Conservation (phyloP, 2,329 filamentous ascomycete genomes). For the Pyrenophora seminiperda region DNA sequence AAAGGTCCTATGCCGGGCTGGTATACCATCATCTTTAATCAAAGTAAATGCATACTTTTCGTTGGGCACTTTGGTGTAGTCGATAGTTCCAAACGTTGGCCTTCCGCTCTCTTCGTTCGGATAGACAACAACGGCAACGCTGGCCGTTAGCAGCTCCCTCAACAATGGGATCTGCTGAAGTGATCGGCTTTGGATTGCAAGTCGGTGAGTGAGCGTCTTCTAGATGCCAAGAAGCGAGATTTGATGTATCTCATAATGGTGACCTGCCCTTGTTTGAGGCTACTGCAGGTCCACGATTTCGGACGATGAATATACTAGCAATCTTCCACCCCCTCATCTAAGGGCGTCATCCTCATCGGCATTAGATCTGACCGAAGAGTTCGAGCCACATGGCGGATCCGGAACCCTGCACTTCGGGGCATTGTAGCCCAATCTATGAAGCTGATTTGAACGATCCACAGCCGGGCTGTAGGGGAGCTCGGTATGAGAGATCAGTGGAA, state of each 20-base stretch:
- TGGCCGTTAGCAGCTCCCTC: too few relatives aligned
- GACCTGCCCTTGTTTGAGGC: constrained; percentile 23
- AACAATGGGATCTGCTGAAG: too few relatives aligned
- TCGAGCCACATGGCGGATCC: constrained; percentile 3
- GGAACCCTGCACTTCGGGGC: constrained; percentile 5
- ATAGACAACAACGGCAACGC: too few relatives aligned
- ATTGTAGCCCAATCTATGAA: constrained; percentile 4
- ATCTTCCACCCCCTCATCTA: constrained; percentile 8
- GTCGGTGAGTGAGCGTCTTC: too few relatives aligned
- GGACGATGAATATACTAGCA: constrained; percentile 11
- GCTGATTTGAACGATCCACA: not conserved
- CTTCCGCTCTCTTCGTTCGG: too few relatives aligned
- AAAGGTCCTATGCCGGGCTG: too few relatives aligned
- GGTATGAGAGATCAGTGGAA: constrained; percentile 1
- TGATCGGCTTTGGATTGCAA: too few relatives aligned
- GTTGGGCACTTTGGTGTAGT: not conserved
- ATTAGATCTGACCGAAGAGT: constrained; percentile 1
- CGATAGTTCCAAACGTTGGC: too few relatives aligned
- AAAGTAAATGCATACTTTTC: not conserved
- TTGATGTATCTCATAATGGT: constrained; percentile 2
- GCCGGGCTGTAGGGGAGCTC: constrained; percentile 3
- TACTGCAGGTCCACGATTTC: constrained; percentile 29
- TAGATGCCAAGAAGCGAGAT: constrained; percentile 5
- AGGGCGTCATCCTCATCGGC: constrained; percentile 14
- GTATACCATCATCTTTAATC: too few relatives aligned